phyloP scores from a whole-genome alignment of 1,284 basidiomycete species.

The Somion occarium region DNA sequence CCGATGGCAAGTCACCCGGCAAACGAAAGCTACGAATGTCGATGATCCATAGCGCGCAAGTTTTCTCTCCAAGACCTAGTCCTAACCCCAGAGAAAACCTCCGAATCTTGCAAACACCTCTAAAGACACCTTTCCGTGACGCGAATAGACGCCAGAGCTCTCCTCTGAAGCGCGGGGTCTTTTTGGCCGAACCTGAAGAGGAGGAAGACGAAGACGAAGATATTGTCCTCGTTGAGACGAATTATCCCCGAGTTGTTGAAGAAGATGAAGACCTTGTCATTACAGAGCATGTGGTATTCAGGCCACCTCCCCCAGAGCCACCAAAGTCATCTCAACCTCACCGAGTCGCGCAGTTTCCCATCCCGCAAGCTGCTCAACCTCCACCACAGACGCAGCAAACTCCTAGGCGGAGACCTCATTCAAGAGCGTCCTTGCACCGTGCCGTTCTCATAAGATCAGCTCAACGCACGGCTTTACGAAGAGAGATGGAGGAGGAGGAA shows the following conservation, averaged over 20 bases:
- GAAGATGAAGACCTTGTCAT: conserved; percentile 69
- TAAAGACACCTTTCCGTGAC: conserved; percentile 34
- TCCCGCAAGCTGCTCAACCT: conserved; percentile 15
- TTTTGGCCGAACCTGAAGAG: conserved; percentile 11
- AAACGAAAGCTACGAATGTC: conserved; percentile 56
- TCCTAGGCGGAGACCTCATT: conserved; percentile 34
- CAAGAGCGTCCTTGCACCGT: conserved; percentile 52
- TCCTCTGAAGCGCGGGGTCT: conserved; percentile 19
- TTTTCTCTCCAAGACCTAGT: conserved; percentile 62
- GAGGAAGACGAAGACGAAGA: conserved; percentile 36
- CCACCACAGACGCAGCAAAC: conserved; percentile 35
- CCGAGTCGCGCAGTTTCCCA: conserved; percentile 11
- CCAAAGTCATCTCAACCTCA: conserved; percentile 9
- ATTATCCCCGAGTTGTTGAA: conserved; percentile 60
- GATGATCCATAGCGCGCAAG: conserved; percentile 69
- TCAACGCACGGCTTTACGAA: conserved; percentile 46
- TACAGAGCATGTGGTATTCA: conserved; percentile 53
- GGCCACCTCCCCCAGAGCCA: conserved; percentile 12
- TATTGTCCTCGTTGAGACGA: conserved; percentile 61
- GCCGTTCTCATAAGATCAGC: conserved; percentile 67
- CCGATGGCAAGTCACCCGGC: conserved; percentile 27
- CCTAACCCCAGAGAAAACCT: conserved; percentile 57
- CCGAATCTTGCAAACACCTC: conserved; percentile 52
- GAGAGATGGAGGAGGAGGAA: conserved; percentile 26
- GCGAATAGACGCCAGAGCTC: conserved; percentile 13